Conservation (phyloP, 805 yeast genomes). For the Scheffersomyces lignosus region DNA sequence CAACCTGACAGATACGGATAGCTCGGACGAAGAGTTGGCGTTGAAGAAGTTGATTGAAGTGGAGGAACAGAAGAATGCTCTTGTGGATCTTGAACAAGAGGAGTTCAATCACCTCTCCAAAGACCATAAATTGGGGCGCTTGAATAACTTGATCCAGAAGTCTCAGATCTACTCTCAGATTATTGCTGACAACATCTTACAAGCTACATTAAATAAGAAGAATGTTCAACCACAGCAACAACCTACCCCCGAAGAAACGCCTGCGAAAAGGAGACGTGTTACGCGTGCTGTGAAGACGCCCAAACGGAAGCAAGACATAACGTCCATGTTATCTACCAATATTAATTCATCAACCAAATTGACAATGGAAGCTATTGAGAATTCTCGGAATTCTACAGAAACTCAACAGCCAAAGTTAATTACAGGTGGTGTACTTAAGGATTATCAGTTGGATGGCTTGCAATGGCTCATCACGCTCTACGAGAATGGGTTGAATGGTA, state of each 20-base stretch:
- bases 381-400: constrained; percentile 21
- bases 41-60: not conserved
- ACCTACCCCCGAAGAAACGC: constrained; percentile 13
- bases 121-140: constrained; percentile 61
- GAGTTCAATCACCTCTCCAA: constrained; percentile 46
- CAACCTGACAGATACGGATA: no score
- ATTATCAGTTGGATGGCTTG: constrained; percentile 85
- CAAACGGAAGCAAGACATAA: constrained; percentile 10
- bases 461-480: constrained; percentile 88
- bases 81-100: constrained; percentile 25
- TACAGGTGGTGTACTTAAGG: constrained; percentile 61
- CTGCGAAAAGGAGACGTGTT: constrained; percentile 16
- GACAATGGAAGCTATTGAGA: constrained; percentile 23
- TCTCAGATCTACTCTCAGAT: constrained; percentile 87
- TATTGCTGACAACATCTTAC: constrained; percentile 74
- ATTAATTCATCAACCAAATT: constrained; percentile 17
- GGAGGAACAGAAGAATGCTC: not conserved
- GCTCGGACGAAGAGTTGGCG: not conserved
- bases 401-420: constrained; percentile 31
- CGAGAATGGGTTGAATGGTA: constrained; percentile 93
- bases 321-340: constrained; percentile 12
- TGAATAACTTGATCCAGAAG: constrained; percentile 77
- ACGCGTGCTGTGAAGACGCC: constrained; percentile 17
- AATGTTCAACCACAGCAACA: constrained; percentile 6
- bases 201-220: constrained; percentile 38